Conservation (phyloP, 768 basidiomycete species). For the Candolleomyces efflorescens region DNA sequence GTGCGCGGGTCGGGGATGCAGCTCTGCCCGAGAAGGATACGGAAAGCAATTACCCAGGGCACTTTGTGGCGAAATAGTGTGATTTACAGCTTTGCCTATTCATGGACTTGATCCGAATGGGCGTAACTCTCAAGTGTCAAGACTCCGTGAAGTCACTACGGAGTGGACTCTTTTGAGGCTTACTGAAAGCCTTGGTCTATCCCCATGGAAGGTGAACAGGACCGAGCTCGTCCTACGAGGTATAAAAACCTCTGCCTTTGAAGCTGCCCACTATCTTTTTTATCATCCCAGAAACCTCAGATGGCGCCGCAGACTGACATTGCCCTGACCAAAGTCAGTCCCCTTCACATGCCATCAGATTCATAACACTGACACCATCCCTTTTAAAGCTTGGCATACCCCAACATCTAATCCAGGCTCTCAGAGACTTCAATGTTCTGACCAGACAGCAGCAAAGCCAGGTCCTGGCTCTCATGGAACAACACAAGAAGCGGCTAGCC, state of each 20-base stretch:
- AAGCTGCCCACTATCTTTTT: neutral
- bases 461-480: neutral
- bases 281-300: neutral
- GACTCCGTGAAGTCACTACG: neutral
- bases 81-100: no score
- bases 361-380: neutral
- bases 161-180: neutral
- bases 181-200: neutral
- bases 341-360: neutral
- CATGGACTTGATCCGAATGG: no score
- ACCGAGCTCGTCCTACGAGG: neutral
- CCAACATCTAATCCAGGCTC: neutral
- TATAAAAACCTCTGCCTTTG: neutral
- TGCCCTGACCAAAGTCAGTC: neutral
- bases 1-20: no score
- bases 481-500: neutral
- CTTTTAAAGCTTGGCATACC: neutral
- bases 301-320: constrained; percentile 1
- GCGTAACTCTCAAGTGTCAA: neutral
- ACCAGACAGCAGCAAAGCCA: neutral
- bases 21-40: no score
- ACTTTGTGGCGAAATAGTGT: no score
- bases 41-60: no score
- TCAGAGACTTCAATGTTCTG: neutral
- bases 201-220: neutral